A percentile compares a stretch with the other conserved stretches of the same genome.
These are phyloP conservation scores for Miscanthus lutarioriparius DNA, from an alignment of 176 grass and related monocot genomes.

Conservation along the genomic window DNA sequence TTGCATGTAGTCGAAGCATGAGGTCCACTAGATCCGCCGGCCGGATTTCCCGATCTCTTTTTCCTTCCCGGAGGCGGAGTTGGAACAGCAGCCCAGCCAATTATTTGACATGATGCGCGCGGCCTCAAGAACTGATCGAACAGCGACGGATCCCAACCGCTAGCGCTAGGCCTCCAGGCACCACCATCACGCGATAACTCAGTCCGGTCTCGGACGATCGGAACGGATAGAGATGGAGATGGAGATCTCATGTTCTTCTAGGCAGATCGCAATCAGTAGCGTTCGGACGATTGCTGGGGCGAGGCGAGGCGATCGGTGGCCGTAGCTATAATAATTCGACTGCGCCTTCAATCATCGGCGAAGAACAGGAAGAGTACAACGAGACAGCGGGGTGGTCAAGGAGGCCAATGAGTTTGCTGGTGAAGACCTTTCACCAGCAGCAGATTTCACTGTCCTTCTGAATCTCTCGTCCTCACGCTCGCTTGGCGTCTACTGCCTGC, in stretches of 20 bases:
- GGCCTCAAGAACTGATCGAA: not conserved
- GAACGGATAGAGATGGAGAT: not conserved
- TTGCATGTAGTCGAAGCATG: conserved; percentile 11
- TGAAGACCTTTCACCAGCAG: conserved; percentile 5
- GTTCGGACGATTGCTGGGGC: not conserved
- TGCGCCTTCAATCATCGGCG: not conserved
- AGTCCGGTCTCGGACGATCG: not conserved
- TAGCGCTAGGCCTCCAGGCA: conserved; percentile 17
- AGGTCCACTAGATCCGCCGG: conserved; percentile 29
- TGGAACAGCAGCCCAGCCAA: conserved; percentile 24
- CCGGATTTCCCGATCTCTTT: not conserved
- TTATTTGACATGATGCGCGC: conserved; percentile 50
- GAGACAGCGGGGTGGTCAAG: conserved; percentile 22
- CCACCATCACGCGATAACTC: conserved; percentile 11
- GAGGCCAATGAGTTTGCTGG: conserved; percentile 29
- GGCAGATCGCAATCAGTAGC: not conserved
- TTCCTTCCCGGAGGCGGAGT: not conserved
- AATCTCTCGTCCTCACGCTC: conserved; percentile 25
- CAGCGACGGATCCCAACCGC: conserved; percentile 23
- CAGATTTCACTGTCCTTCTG: conserved; percentile 37
- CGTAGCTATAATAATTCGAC: not conserved
- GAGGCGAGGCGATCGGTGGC: not conserved
- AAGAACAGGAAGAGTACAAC: not conserved
- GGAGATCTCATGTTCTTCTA: conserved; percentile 17
- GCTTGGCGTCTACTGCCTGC: conserved; percentile 35